Percentiles rank a stretch among this genome's conserved stretches.
These are phyloP conservation scores for Eucalyptus paniculata DNA, from an alignment of 345 rosid species.

Conservation along the genomic window DNA sequence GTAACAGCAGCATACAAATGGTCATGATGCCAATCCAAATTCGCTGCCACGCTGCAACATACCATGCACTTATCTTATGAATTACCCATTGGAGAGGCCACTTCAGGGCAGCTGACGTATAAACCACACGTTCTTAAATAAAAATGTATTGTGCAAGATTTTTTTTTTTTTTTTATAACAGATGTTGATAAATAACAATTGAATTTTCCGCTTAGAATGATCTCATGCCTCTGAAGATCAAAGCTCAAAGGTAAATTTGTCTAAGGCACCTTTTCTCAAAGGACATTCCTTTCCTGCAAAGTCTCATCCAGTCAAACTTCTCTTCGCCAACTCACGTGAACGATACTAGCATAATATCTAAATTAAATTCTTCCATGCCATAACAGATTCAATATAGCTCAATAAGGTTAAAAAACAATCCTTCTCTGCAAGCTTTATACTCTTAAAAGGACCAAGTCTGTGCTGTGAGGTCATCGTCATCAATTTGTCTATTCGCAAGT, in stretches of 20 bases:
- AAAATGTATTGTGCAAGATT: background rate
- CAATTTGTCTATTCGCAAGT: constrained; percentile 59
- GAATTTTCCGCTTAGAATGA: background rate
- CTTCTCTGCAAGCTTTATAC: constrained; percentile 56
- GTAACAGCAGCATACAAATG: background rate
- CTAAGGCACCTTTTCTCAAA: background rate
- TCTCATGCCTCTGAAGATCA: background rate
- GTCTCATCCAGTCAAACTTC: background rate
- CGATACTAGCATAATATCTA: background rate
- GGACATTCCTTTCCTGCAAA: background rate
- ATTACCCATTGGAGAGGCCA: background rate
- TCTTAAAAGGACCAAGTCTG: constrained; percentile 55
- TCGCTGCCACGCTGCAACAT: background rate
- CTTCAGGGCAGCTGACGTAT: background rate
- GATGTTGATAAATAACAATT: background rate
- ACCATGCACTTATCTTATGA: background rate
- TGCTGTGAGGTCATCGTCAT: constrained; percentile 49
- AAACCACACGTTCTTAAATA: background rate
- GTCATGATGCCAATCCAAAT: background rate
- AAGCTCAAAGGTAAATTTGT: background rate
- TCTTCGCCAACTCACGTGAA: background rate
- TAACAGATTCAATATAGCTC: background rate
- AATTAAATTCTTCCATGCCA: background rate
- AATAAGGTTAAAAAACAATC: background rate
- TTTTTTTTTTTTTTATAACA: background rate